A percentile compares a stretch with the other conserved stretches of the same genome.
phyloP scores from a whole-genome alignment of 257 asterid genomes.

The Fraxinus americana region DNA sequence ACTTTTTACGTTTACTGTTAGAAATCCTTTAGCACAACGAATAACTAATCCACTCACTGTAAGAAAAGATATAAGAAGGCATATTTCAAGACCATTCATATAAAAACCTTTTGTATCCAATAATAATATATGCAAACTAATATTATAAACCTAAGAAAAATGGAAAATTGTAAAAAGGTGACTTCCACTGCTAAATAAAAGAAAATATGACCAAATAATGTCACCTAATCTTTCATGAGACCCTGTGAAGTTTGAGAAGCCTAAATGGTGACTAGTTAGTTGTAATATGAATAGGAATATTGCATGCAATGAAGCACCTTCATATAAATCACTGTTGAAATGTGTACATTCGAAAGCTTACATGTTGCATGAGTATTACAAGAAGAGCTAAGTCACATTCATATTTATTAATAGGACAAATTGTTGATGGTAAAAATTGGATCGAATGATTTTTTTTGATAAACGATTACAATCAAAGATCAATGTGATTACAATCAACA shows the following conservation, averaged over 20 bases:
- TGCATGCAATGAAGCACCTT: background rate
- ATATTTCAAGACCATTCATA: background rate
- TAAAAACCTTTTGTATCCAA: background rate
- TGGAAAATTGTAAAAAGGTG: no score
- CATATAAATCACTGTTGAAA: constrained; percentile 3
- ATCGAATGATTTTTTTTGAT: no score
- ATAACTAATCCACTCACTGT: background rate
- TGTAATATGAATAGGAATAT: background rate
- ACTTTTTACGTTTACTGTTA: background rate
- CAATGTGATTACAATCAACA: no score
- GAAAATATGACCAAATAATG: constrained; percentile 4
- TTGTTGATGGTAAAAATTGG: no score
- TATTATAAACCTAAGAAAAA: background rate
- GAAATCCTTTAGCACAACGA: background rate
- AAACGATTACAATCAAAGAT: no score
- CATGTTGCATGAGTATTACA: constrained; percentile 87
- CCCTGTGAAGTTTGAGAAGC: constrained; percentile 1
- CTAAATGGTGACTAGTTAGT: background rate
- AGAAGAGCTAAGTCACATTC: constrained; percentile 89
- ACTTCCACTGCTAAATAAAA: background rate
- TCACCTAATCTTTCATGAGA: background rate
- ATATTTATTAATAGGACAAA: constrained; percentile 57
- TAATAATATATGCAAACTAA: background rate
- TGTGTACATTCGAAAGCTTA: constrained; percentile 26
- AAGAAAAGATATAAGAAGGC: background rate